A percentile compares a stretch with the other conserved stretches of the same genome.
phyloP scores from a whole-genome alignment of 768 basidiomycete species.

The Calocera viscosa region DNA sequence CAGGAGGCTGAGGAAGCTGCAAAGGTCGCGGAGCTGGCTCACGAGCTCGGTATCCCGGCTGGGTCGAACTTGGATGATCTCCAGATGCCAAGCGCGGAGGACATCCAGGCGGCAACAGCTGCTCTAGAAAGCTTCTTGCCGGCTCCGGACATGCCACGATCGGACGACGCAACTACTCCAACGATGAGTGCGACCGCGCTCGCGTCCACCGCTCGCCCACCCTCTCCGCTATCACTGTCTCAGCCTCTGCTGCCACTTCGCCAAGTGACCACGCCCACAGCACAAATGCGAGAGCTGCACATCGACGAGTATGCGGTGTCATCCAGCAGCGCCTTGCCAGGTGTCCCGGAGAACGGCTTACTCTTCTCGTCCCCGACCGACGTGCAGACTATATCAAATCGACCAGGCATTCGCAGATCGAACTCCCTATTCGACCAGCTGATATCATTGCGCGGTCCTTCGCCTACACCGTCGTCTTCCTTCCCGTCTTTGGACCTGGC shows the following conservation, averaged over 20 bases:
- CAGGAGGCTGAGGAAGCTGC: background rate
- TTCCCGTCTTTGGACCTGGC: background rate
- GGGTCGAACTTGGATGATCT: conserved; percentile 7
- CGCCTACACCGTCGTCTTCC: background rate
- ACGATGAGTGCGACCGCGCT: background rate
- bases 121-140: background rate
- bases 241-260: background rate
- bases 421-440: conserved; percentile 4
- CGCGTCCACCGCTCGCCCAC: background rate
- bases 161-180: conserved; percentile 1
- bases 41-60: background rate
- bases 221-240: background rate
- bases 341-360: background rate
- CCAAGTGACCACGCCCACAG: background rate
- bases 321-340: background rate
- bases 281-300: background rate
- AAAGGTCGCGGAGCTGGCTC: background rate
- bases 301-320: background rate
- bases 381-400: background rate
- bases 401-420: background rate
- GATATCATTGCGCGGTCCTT: background rate
- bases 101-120: background rate
- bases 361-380: background rate
- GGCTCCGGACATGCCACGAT: background rate
- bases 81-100: conserved; percentile 1